Base-by-base conservation (phyloP, 2,329 filamentous ascomycete species). In the Bipolaris zeicola region DNA sequence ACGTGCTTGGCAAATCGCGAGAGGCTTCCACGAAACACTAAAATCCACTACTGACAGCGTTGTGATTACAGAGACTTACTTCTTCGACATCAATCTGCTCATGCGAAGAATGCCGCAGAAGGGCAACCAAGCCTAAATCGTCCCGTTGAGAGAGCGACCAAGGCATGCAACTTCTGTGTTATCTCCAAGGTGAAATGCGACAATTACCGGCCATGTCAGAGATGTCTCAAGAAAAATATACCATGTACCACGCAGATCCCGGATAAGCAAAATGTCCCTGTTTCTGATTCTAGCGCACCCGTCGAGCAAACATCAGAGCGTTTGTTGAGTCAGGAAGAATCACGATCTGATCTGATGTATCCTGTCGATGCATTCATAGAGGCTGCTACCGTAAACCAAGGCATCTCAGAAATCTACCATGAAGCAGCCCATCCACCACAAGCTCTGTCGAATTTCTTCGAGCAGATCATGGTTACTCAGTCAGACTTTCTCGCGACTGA, bases 131-230 rank as follows among this genome's bases (percentile, higher is more conserved):
- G 59, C 10, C 55, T 52, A 1, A 63, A 64, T 54, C 57, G 67
- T 16, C 42, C 60, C 5, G 50, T 52, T 2, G 66, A 69, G 37
- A 57, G 69, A 24, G 69, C 69, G 3, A 60, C 61, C 3, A 67
- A 66, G 52, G 70, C 71, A n/a, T 74, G 70, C 50, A 66, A 72
- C 53, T 48, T 68, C 3, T 73, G 71, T 43, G 69, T 72, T 1
- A 48, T 66, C 6, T 69, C 71, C 6, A 74, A 72, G 52, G 59
- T 71, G 14, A 74, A 71, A 50, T 74, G 71, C 41, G 66, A 72
- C 43, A 65, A 73, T 48, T 41, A 51, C 5, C 64, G 68, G 14
- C 71, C 71, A 3, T 74, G 70, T 46, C 63, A 66, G 50, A 52
- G 66, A 26, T 69, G 66, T 36, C 39, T 45, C 11, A 61, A 61